Conservation (phyloP, 1,139 yeast species). For the Suhomyces wounanorum region DNA sequence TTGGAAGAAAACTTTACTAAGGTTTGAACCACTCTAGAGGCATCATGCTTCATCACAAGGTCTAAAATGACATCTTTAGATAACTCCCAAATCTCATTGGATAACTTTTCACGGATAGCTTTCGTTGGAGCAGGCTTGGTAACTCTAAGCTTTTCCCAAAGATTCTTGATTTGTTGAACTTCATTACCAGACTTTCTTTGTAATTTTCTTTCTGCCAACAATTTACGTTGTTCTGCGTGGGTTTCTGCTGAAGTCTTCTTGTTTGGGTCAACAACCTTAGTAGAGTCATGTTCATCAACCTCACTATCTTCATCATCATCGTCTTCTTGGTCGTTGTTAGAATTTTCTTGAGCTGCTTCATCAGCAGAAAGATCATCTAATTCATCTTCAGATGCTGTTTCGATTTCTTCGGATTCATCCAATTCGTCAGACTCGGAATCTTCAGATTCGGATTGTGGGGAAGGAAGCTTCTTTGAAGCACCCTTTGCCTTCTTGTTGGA, state of each 20-base stretch:
- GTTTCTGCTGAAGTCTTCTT: conserved; percentile 64
- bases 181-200: conserved; percentile 84
- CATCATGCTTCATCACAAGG: conserved; percentile 92
- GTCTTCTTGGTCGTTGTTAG: conserved; percentile 22
- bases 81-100: conserved; percentile 84
- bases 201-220: conserved; percentile 79
- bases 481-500: conserved; percentile 34
- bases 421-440: conserved; percentile 13
- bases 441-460: conserved; percentile 18
- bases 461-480: conserved; percentile 21
- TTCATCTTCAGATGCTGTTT: conserved; percentile 22
- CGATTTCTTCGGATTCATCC: conserved; percentile 15
- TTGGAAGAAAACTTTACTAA: conserved; percentile 82
- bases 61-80: conserved; percentile 78
- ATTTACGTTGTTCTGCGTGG: conserved; percentile 81
- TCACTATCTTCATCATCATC: conserved; percentile 23
- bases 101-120: conserved; percentile 72
- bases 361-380: conserved; percentile 25
- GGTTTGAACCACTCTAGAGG: conserved; percentile 94
- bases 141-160: conserved; percentile 92
- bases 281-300: conserved; percentile 19
- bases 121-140: conserved; percentile 82
- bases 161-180: conserved; percentile 78
- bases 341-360: conserved; percentile 19
- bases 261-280: conserved; percentile 35